phyloP scores from a whole-genome alignment of 2,329 filamentous ascomycete species.

The Phaeosphaeriaceae sp. region DNA sequence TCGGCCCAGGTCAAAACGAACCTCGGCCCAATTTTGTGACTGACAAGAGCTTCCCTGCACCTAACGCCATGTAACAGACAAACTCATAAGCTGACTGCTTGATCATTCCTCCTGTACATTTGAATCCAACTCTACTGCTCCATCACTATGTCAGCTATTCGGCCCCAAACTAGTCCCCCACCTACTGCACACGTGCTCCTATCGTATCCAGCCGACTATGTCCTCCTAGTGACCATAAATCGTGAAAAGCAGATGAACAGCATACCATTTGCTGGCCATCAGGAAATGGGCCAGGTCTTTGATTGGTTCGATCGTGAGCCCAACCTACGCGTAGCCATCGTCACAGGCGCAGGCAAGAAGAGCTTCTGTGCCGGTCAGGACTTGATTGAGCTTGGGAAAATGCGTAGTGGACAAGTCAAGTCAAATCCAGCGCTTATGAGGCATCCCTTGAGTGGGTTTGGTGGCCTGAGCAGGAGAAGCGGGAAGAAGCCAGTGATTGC shows the following conservation, averaged over 20 bases:
- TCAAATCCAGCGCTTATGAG: slow-evolving; percentile 32
- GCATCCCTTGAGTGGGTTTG: slow-evolving; percentile 59
- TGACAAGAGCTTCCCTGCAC: slow-evolving; percentile 4
- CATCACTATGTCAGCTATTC: slow-evolving; percentile 32
- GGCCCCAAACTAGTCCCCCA: slow-evolving; percentile 38
- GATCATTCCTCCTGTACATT: not conserved
- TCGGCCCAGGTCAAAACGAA: too few species aligned
- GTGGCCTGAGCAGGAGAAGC: slow-evolving; percentile 60
- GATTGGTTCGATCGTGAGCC: slow-evolving; percentile 62
- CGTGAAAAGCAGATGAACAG: slow-evolving; percentile 58
- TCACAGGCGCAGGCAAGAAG: slow-evolving; percentile 59
- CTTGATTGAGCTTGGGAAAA: slow-evolving; percentile 54
- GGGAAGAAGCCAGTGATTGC: slow-evolving; percentile 68
- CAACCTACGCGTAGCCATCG: slow-evolving; percentile 53
- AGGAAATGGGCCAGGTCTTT: slow-evolving; percentile 58
- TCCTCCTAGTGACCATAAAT: slow-evolving; percentile 62
- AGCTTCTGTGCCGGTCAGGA: slow-evolving; percentile 64
- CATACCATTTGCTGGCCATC: slow-evolving; percentile 51
- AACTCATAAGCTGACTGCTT: not conserved
- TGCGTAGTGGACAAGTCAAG: slow-evolving; percentile 33
- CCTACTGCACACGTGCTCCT: slow-evolving; percentile 47
- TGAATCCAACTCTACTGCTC: not conserved
- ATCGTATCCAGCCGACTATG: slow-evolving; percentile 54
- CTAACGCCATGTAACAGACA: slow-evolving; percentile 1
- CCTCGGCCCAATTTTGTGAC: too few species aligned